These are phyloP conservation scores for Fusarium anguioides DNA, from an alignment of 2,329 filamentous ascomycete species.

Conservation along the genomic window DNA sequence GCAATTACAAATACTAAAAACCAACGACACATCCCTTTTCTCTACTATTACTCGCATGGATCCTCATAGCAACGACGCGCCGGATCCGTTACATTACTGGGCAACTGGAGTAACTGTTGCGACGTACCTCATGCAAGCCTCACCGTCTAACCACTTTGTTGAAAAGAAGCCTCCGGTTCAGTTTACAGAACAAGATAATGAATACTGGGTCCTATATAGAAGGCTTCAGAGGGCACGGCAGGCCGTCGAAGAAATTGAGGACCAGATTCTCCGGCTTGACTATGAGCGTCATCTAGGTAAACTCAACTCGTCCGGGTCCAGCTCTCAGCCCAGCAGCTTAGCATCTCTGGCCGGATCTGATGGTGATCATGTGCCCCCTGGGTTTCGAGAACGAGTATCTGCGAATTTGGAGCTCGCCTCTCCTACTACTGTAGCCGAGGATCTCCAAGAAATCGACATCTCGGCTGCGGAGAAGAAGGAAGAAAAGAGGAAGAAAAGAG, in stretches of 20 bases:
- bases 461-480: accelerated
- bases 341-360: accelerated
- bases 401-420: background rate
- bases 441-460: accelerated
- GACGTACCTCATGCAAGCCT: background rate
- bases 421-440: background rate
- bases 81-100: background rate
- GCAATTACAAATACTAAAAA: background rate
- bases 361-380: background rate
- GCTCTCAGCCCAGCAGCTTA: background rate
- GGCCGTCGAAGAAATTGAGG: background rate
- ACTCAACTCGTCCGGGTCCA: accelerated
- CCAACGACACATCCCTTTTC: background rate
- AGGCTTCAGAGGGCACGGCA: background rate
- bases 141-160: too few relatives aligned
- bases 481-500: background rate
- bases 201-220: background rate
- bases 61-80: background rate
- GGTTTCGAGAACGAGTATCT: background rate
- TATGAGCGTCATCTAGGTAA: background rate
- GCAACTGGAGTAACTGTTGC: background rate
- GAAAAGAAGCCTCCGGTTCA: background rate
- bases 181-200: background rate
- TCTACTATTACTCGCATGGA: background rate
- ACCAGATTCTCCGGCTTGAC: background rate